These are phyloP conservation scores for Pinus taeda DNA, from an alignment of 75 land plant species.

Conservation along the genomic window DNA sequence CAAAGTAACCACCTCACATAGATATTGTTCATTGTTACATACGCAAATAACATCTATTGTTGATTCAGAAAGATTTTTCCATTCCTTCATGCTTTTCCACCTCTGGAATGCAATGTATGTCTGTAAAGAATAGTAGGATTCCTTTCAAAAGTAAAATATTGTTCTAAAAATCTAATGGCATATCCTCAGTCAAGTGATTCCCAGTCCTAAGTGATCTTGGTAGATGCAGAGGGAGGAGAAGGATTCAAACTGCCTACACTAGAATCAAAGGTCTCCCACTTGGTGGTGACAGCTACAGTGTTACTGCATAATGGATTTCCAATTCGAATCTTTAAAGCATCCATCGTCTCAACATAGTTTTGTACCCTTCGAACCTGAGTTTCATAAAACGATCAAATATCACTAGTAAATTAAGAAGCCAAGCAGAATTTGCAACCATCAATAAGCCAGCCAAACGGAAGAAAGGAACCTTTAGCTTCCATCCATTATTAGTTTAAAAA, in stretches of 20 bases:
- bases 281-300: constrained; percentile 50
- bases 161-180: not conserved
- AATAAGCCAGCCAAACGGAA: not conserved
- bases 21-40: not conserved
- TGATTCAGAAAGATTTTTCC: not conserved
- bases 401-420: not conserved
- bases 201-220: constrained; percentile 48
- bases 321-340: constrained; percentile 31
- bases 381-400: not conserved
- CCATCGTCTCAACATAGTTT: constrained; percentile 24
- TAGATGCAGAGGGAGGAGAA: constrained; percentile 34
- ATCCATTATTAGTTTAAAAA: not conserved
- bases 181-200: constrained; percentile 38
- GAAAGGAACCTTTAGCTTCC: not conserved
- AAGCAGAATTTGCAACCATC: not conserved
- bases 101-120: not conserved
- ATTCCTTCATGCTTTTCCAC: not conserved
- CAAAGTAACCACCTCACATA: not conserved
- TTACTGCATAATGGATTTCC: constrained; percentile 52
- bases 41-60: not conserved
- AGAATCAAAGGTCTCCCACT: constrained; percentile 82
- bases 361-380: constrained; percentile 47
- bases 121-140: too few relatives aligned
- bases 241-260: constrained; percentile 54
- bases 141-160: not conserved